phyloP scores from a whole-genome alignment of 2,329 filamentous ascomycete genomes.

The Periconia sp. region DNA sequence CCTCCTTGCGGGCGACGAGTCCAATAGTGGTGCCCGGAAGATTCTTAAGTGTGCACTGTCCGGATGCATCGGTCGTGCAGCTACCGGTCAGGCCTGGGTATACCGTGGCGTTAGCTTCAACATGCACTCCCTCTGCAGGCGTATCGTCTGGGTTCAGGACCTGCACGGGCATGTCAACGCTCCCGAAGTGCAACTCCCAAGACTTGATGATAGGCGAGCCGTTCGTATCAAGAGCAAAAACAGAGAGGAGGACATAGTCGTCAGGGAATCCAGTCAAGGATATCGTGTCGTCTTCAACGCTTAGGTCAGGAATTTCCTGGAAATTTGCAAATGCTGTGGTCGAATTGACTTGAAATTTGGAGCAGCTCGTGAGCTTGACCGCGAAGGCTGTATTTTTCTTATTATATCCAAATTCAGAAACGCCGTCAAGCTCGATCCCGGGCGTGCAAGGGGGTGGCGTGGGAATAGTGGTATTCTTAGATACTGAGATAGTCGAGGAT shows the following conservation, averaged over 20 bases:
- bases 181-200: slow-evolving; percentile 8
- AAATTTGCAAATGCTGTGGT: slow-evolving; percentile 10
- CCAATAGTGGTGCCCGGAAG: slow-evolving; percentile 8
- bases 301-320: slow-evolving; percentile 1
- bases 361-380: slow-evolving; percentile 3
- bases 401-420: slow-evolving; percentile 1
- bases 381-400: slow-evolving; percentile 6
- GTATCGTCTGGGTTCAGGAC: slow-evolving; percentile 5
- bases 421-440: slow-evolving; percentile 5
- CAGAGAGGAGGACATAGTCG: slow-evolving; percentile 7
- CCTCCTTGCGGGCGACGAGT: slow-evolving; percentile 3
- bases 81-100: slow-evolving; percentile 6
- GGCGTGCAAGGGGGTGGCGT: slow-evolving; percentile 3
- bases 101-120: slow-evolving; percentile 7
- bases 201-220: slow-evolving; percentile 5
- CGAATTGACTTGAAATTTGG: slow-evolving; percentile 4
- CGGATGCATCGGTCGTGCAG: slow-evolving; percentile 9
- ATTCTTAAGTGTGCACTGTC: slow-evolving; percentile 3
- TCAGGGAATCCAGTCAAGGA: slow-evolving; percentile 5
- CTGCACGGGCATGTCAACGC: slow-evolving; percentile 6
- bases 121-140: slow-evolving; percentile 3
- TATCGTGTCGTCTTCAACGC: slow-evolving; percentile 1
- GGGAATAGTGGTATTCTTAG: slow-evolving; percentile 3
- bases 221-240: slow-evolving; percentile 7
- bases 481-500: slow-evolving; percentile 1